Evolutionary conservation across 2,329 filamentous ascomycete genomes (phyloP), one percentile per base, ranked within the genome.

Genomic region (Bretziella fagacearum): DNA sequence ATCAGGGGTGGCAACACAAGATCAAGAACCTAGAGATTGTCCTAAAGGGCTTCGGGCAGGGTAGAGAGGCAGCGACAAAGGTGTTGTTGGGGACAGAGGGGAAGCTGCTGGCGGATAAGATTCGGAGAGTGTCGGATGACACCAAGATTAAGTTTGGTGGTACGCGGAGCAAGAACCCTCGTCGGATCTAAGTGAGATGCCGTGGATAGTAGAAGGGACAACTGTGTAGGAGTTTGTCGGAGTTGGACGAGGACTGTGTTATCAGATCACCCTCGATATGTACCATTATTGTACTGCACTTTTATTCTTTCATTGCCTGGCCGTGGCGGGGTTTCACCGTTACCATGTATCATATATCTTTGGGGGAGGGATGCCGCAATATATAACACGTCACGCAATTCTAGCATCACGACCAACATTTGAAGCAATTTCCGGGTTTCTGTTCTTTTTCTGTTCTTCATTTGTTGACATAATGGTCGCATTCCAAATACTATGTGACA

Each of bases 101-200:
- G 49, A 78, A 75, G 58, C 62, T 77, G 56, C 64, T 96, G 54
- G 74, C 85, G 55, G 67, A 72, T 26, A 77, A 82, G 66, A 82
- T 98, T 54, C 68, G 76, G 35, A 79, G 78, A 55, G 81, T 98
- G 52, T 78, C 83, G 26, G 91, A 98, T 65, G 71, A 77, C 33
- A 96, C 89, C 47, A 81, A 81, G 57, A 64, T 96, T 63, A 98
- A 98, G 70, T 94, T 96, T 69, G 91, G 87, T 65, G 93, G 91
- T 59, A 84, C 83, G 32, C 83, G 87, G 63, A 89, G 85, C 67
- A 74, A 73, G 62, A 84, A 79, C 61, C 81, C 79, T 32, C 87
- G 87, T 64, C 81, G 91, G 67, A 65, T 96, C 67, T 67, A 62
- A 53, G 44, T 32, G 47, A 26, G 33, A 26, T 33, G 26, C 40